Evolutionary conservation across 176 grass and related monocot species (phyloP).

Genomic region (Eragrostis nindensis): DNA sequence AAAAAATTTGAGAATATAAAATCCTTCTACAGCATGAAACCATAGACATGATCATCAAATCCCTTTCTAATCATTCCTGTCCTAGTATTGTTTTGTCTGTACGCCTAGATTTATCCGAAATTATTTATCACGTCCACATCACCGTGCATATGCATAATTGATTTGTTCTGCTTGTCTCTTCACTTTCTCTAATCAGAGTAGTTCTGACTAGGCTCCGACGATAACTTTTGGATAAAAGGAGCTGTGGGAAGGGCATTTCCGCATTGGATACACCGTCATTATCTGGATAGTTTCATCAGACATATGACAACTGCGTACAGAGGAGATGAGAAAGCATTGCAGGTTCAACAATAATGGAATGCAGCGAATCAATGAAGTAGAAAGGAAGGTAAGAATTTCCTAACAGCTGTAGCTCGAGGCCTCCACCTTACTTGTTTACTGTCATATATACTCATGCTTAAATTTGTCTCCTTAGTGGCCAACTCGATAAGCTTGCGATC

Average conservation of each 20-base stretch:
- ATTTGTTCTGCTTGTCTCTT: slow-evolving; percentile 22
- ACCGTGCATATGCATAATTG: not conserved
- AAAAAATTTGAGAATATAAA: not conserved
- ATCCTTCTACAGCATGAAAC: not conserved
- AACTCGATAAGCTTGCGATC: not conserved
- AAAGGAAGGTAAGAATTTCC: not conserved
- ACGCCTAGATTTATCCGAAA: not conserved
- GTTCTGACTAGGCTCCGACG: not conserved
- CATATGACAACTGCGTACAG: slow-evolving; percentile 9
- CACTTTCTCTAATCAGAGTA: slow-evolving; percentile 5
- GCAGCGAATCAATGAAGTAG: not conserved
- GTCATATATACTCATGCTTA: slow-evolving; percentile 18
- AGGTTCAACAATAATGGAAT: slow-evolving; percentile 1
- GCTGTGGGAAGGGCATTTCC: not conserved
- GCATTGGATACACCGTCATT: slow-evolving; percentile 43
- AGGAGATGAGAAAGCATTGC: slow-evolving; percentile 10
- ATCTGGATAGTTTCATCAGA: slow-evolving; percentile 35
- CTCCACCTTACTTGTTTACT: not conserved
- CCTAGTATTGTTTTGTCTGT: not conserved
- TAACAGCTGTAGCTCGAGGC: slow-evolving; percentile 23
- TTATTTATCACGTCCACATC: not conserved
- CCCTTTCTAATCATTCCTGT: not conserved
- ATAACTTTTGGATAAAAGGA: slow-evolving; percentile 9
- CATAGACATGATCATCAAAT: not conserved
- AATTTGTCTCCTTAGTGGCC: not conserved